Evolutionary conservation across 140 eudicot species (phyloP).

Genomic region (Stevia rebaudiana): DNA sequence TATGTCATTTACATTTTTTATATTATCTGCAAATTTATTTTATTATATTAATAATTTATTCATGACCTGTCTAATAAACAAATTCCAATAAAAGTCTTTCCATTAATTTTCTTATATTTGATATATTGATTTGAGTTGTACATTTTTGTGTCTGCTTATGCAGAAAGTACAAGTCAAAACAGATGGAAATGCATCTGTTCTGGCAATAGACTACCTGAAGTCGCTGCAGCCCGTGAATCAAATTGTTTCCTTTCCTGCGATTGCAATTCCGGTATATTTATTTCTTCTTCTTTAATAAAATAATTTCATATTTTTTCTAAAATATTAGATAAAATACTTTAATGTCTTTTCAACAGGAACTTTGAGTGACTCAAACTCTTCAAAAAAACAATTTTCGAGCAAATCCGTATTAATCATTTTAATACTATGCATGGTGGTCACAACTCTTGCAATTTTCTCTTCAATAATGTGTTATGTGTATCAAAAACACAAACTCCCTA

Average conservation of each 20-base stretch:
- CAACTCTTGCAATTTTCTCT: slow-evolving; percentile 44
- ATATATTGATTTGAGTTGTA: neutral
- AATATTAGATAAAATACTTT: neutral
- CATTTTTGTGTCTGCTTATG: slow-evolving; percentile 18
- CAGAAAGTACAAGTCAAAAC: slow-evolving; percentile 33
- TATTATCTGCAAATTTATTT: neutral
- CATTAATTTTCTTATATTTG: neutral
- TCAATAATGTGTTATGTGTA: slow-evolving; percentile 44
- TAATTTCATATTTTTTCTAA: slow-evolving; percentile 5
- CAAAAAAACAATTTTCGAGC: slow-evolving; percentile 48
- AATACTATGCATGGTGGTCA: slow-evolving; percentile 46
- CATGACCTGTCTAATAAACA: neutral
- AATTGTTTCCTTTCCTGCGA: slow-evolving; percentile 72
- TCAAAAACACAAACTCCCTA: slow-evolving; percentile 39
- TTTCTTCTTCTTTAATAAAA: neutral
- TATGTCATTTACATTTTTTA: neutral
- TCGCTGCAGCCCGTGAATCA: slow-evolving; percentile 35
- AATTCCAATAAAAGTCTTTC: neutral
- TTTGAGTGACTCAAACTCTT: slow-evolving; percentile 29
- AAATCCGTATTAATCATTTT: slow-evolving; percentile 51
- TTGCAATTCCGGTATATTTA: slow-evolving; percentile 70
- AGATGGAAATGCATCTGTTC: slow-evolving; percentile 71
- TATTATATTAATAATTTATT: neutral
- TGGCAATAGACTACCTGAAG: slow-evolving; percentile 52
- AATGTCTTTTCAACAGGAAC: slow-evolving; percentile 46